Base-by-base conservation (phyloP, 2,329 filamentous ascomycete genomes). In the Cladosporium sphaerospermum region DNA sequence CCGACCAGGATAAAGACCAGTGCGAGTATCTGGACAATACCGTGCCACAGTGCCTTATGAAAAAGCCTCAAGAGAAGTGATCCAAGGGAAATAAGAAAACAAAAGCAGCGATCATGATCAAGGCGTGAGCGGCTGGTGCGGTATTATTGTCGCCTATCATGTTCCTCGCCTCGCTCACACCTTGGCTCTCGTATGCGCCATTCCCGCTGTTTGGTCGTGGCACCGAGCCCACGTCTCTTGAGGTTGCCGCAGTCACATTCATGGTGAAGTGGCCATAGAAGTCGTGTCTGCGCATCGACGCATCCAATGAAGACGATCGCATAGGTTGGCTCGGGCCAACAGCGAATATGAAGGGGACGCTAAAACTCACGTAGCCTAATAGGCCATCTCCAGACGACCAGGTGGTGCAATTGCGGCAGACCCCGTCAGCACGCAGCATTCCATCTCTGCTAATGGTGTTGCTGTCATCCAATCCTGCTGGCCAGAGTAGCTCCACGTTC, bases 321-420 rank as follows among this genome's bases (percentile, higher is more conserved):
- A 69, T 46, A 59, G 54, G 16, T 64, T 47, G 32, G 45, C 44
- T 46, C 5, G 64, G 63, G 0, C 71, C 71, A 9, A 73, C 69
- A 8, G 71, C 71, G 54, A 69, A 73, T 32, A 72, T 69, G 67
- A 73, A 72, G 1, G 66, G 64, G 8, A 69, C 64, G 0, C 56
- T 32, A 0, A 53, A 57, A 19, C 58, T 62, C 2, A 60, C 62
- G 0, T 58, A 40, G 50, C 72, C 63, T 4, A 73, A 54, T 18
- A 13, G 18, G 8, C 32, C 19, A 4, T 19, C 10, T 23, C 40
- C 48, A 3, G 48, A 51, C 18, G 59, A 65, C 42, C 65, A 65
- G 13, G 56, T 57, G n/a, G 53, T 59, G 56, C 69, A 72, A 55
- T 70, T 69, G 10, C 57, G 57, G 57, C 71, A 73, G 8, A 68